phyloP scores from a whole-genome alignment of 192 early-diverging fungal species.

The Ambispora gerdemannii region DNA sequence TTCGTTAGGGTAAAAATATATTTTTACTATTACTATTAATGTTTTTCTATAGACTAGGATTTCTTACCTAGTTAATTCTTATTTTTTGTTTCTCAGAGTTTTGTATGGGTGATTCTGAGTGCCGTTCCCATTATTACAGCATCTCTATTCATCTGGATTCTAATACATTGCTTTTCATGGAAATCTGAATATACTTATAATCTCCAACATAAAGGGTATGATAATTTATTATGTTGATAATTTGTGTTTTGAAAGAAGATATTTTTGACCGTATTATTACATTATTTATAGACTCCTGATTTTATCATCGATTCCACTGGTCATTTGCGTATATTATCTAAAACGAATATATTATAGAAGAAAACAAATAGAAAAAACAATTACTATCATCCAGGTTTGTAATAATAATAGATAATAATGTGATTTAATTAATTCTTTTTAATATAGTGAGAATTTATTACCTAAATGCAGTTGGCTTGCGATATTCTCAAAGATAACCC shows the following conservation, averaged over 20 bases:
- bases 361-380: slow-evolving; percentile 47
- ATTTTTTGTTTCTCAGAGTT: too few relatives aligned
- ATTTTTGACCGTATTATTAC: not conserved
- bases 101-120: slow-evolving; percentile 51
- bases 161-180: slow-evolving; percentile 46
- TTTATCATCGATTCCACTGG: slow-evolving; percentile 51
- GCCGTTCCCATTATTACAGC: slow-evolving; percentile 42
- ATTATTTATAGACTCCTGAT: slow-evolving; percentile 31
- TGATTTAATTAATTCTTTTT: too few relatives aligned
- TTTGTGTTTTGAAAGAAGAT: not conserved
- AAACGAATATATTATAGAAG: slow-evolving; percentile 38
- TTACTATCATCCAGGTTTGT: slow-evolving; percentile 53
- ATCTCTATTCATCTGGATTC: slow-evolving; percentile 51
- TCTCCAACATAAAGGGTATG: slow-evolving; percentile 46
- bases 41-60: too few relatives aligned
- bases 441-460: too few relatives aligned
- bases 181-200: slow-evolving; percentile 35
- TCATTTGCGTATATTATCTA: slow-evolving; percentile 39
- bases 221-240: not conserved
- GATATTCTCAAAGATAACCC: slow-evolving; percentile 72
- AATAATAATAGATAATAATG: too few relatives aligned
- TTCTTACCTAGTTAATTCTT: too few relatives aligned
- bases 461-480: slow-evolving; percentile 56
- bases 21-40: too few relatives aligned
- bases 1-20: slow-evolving; percentile 41